These are phyloP conservation scores for Colletotrichum sp. DNA, from an alignment of 2,329 filamentous ascomycete species.

Conservation along the genomic window DNA sequence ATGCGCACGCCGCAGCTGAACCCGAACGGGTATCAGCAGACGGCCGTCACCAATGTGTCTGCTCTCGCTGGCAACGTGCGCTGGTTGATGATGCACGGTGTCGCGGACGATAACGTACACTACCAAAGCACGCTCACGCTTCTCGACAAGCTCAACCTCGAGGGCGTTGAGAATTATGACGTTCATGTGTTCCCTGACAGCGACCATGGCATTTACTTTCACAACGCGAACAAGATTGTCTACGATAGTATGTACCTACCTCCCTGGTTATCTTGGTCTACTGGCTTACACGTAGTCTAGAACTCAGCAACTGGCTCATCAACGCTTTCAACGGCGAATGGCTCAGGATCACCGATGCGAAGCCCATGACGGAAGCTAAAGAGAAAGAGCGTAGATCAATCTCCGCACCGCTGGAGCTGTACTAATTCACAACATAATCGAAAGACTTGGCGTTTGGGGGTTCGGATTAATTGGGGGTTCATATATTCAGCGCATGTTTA, in stretches of 20 bases:
- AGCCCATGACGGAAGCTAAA: conserved; percentile 42
- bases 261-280: background rate
- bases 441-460: background rate
- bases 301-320: conserved; percentile 87
- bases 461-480: background rate
- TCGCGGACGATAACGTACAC: conserved; percentile 98
- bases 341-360: conserved; percentile 63
- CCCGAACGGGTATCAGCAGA: conserved; percentile 73
- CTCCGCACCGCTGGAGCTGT: background rate
- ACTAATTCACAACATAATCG: background rate
- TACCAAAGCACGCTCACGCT: conserved; percentile 91
- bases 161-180: conserved; percentile 89
- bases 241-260: conserved; percentile 76
- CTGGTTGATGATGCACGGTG: conserved; percentile 94
- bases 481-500: background rate
- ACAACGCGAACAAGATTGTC: conserved; percentile 89
- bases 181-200: conserved; percentile 96
- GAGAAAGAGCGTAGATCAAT: background rate
- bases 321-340: conserved; percentile 99
- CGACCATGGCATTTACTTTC: conserved; percentile 93
- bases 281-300: conserved; percentile 42
- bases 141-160: conserved; percentile 84
- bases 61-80: conserved; percentile 79
- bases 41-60: conserved; percentile 75
- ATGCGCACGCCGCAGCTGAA: conserved; percentile 96